These are phyloP conservation scores for Citrus australasica DNA, from an alignment of 345 rosid species.

Conservation along the genomic window DNA sequence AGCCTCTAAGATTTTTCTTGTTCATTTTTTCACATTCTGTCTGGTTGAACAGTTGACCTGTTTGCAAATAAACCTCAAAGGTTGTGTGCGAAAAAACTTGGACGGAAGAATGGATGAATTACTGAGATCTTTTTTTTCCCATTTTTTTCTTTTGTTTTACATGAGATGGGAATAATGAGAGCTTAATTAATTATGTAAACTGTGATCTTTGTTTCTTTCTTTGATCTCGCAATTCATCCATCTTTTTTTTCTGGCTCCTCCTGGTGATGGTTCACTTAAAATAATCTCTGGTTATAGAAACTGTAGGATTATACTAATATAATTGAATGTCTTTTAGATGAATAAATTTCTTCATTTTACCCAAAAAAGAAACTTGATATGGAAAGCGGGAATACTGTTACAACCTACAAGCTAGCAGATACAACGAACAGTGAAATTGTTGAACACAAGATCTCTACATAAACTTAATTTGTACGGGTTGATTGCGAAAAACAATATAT, in stretches of 20 bases:
- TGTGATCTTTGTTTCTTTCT: neutral
- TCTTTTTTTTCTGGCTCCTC: neutral
- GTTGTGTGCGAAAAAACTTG: neutral
- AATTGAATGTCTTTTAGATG: neutral
- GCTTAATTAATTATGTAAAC: neutral
- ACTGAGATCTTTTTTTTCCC: neutral
- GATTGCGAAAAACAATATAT: neutral
- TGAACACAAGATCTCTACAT: neutral
- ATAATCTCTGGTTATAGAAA: neutral
- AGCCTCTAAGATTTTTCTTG: constrained; percentile 30
- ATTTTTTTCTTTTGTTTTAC: neutral
- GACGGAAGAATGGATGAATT: neutral
- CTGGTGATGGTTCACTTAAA: neutral
- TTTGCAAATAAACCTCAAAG: neutral
- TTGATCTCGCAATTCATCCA: neutral
- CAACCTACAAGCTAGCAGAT: neutral
- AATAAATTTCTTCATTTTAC: neutral
- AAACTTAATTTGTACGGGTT: neutral
- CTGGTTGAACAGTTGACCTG: neutral
- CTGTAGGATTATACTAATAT: neutral
- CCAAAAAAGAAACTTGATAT: neutral
- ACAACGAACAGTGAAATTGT: neutral
- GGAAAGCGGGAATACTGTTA: neutral
- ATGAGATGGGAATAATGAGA: neutral
- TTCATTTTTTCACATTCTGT: constrained; percentile 2